phyloP scores from a whole-genome alignment of 2,329 filamentous ascomycete species.

The Penicillium janthinellum region DNA sequence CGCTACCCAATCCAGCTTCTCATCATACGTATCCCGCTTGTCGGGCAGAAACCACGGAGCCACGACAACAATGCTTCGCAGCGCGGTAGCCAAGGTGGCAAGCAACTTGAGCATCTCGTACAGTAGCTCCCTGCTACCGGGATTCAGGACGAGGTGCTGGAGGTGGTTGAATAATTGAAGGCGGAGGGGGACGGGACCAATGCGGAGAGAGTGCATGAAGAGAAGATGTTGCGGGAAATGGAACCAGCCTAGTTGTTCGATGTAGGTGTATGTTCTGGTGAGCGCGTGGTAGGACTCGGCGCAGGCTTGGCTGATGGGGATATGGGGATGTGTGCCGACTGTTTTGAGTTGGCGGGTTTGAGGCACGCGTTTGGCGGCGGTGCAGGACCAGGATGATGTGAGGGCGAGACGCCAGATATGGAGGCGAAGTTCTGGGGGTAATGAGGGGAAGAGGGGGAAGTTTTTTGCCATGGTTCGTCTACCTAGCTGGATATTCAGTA shows the following conservation, averaged over 20 bases:
- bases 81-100: no score
- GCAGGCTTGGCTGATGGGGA: not conserved
- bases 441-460: not conserved
- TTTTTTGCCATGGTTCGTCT: not conserved
- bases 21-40: not conserved
- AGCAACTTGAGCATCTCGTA: not conserved
- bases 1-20: not conserved
- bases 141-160: not conserved
- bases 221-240: not conserved
- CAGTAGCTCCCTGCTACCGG: not conserved
- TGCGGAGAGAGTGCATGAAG: not conserved
- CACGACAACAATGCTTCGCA: not conserved
- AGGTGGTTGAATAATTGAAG: not conserved
- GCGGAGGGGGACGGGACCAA: not conserved
- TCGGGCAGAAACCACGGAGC: not conserved
- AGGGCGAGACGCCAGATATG: not conserved
- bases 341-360: not conserved
- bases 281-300: not conserved
- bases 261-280: not conserved
- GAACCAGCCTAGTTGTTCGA: not conserved
- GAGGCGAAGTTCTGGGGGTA: not conserved
- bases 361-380: not conserved
- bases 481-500: no score
- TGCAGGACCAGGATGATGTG: not conserved
- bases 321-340: not conserved